A percentile compares a stretch with the other conserved stretches of the same genome.
Evolutionary conservation across 164 flowering plant genomes (phyloP).

Genomic region (Malania oleifera): DNA sequence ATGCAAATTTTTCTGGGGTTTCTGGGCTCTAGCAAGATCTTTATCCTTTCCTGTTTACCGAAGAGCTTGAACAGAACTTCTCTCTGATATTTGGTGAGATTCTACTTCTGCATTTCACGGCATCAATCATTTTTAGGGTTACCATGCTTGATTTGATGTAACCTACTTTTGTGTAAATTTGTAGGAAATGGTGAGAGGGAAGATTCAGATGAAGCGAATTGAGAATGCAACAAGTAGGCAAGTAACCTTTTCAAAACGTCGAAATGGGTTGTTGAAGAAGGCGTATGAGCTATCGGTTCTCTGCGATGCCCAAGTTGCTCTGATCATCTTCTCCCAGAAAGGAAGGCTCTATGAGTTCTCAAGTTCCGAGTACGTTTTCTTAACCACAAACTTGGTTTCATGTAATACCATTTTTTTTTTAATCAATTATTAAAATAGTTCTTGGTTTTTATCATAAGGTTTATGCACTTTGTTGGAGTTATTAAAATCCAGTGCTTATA

Average conservation of each 20-base stretch:
- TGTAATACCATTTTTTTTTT: neutral
- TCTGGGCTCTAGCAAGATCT: neutral
- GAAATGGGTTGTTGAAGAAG: slow-evolving; percentile 47
- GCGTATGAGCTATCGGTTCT: slow-evolving; percentile 51
- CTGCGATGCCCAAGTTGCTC: slow-evolving; percentile 49
- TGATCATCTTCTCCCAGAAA: slow-evolving; percentile 45
- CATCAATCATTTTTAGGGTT: neutral
- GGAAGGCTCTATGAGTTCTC: slow-evolving; percentile 49
- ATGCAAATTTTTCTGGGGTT: slow-evolving; percentile 18
- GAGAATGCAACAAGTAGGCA: slow-evolving; percentile 55
- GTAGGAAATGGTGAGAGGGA: slow-evolving; percentile 48
- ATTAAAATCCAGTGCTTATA: no score
- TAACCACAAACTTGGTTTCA: no score
- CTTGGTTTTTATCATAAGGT: no score
- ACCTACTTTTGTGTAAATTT: neutral
- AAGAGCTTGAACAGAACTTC: neutral
- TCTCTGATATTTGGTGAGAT: neutral
- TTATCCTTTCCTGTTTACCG: neutral
- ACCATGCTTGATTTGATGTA: neutral
- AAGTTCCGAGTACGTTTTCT: slow-evolving; percentile 30
- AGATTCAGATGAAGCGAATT: slow-evolving; percentile 50
- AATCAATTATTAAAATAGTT: no score
- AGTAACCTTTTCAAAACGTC: slow-evolving; percentile 48
- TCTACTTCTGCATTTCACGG: neutral
- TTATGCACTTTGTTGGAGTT: neutral